These are phyloP conservation scores for Ampelomyces quisqualis DNA, from an alignment of 2,329 filamentous ascomycete genomes.

Conservation along the genomic window DNA sequence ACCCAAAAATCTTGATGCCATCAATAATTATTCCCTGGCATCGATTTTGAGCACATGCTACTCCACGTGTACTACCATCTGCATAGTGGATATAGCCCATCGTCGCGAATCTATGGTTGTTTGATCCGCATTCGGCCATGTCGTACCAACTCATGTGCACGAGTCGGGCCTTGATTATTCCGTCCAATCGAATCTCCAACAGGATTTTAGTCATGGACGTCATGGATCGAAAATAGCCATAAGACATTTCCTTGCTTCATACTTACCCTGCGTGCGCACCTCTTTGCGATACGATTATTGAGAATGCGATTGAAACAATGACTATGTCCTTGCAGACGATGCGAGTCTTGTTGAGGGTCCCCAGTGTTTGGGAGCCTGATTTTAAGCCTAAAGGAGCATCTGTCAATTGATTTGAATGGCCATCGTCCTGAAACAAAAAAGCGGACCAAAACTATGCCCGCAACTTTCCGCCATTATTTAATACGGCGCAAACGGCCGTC, in stretches of 20 bases:
- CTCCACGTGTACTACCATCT: no score
- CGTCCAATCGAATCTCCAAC: background rate
- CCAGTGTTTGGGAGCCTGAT: no score
- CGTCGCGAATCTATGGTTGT: background rate
- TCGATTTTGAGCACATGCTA: no score
- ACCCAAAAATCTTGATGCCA: background rate
- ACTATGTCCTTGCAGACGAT: background rate
- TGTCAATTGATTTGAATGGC: slow-evolving; percentile 3
- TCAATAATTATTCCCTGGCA: background rate
- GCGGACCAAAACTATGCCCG: slow-evolving; percentile 1
- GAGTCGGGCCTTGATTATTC: background rate
- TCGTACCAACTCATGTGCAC: background rate
- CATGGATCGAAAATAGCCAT: background rate
- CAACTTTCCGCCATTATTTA: background rate
- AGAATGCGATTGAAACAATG: background rate
- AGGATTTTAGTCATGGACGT: slow-evolving; percentile 1
- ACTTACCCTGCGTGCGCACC: no score
- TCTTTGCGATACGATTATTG: no score
- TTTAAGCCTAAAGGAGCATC: no score
- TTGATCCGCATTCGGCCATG: background rate
- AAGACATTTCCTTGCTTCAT: no score
- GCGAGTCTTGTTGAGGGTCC: background rate
- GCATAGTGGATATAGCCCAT: background rate
- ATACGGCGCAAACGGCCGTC: slow-evolving; percentile 6
- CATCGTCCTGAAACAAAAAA: slow-evolving; percentile 15